Conservation (phyloP, 2,329 filamentous ascomycete species). For the Trichoderma sp. region DNA sequence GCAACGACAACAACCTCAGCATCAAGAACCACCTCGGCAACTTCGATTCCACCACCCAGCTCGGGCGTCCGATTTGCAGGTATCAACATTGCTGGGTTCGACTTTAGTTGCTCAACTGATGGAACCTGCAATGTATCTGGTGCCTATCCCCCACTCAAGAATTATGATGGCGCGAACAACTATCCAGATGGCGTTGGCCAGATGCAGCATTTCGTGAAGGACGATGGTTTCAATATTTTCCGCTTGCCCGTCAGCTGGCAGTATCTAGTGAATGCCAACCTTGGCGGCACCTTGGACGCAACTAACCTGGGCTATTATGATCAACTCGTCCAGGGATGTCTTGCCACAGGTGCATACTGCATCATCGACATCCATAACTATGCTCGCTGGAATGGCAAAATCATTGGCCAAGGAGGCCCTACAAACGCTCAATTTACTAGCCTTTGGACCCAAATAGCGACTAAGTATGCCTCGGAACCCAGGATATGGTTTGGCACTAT, state of each 20-base stretch:
- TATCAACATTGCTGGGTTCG: conserved; percentile 25
- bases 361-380: conserved; percentile 58
- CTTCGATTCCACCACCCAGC: background rate
- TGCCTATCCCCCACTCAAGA: conserved; percentile 35
- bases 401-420: conserved; percentile 65
- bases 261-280: conserved; percentile 51
- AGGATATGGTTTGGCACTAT: conserved; percentile 62
- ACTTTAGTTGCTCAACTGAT: conserved; percentile 47
- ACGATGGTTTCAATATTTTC: conserved; percentile 54
- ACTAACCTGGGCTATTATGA: conserved; percentile 52
- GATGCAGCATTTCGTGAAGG: conserved; percentile 55
- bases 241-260: conserved; percentile 55
- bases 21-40: background rate
- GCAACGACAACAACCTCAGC: background rate
- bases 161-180: conserved; percentile 31
- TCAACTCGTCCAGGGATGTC: conserved; percentile 53
- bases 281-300: conserved; percentile 49
- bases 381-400: conserved; percentile 59
- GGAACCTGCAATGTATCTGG: conserved; percentile 30
- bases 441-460: conserved; percentile 58
- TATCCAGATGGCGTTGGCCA: conserved; percentile 43
- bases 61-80: background rate
- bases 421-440: conserved; percentile 57
- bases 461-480: conserved; percentile 46
- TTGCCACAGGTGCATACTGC: conserved; percentile 54